Conservation (phyloP, 495 filamentous ascomycete genomes). For the Penicillium bialowiezense region DNA sequence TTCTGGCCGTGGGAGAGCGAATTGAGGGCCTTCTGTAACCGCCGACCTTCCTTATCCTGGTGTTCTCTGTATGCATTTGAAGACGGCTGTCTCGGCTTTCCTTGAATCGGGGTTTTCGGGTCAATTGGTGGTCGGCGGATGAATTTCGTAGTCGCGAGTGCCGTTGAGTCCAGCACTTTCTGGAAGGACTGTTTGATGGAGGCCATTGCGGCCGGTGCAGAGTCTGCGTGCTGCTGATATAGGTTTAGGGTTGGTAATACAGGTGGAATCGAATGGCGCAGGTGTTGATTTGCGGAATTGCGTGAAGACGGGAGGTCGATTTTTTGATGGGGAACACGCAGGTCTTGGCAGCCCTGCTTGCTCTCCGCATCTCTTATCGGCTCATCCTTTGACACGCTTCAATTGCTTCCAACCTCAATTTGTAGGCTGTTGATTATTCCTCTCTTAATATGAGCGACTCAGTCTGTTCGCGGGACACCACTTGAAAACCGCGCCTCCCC, state of each 20-base stretch:
- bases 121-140: conserved; percentile 41
- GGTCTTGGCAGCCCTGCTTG: conserved; percentile 24
- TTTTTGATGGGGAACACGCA: conserved; percentile 28
- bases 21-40: conserved; percentile 47
- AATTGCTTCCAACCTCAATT: conserved; percentile 5
- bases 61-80: conserved; percentile 45
- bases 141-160: conserved; percentile 40
- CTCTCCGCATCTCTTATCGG: conserved; percentile 26
- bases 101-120: conserved; percentile 38
- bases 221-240: conserved; percentile 10
- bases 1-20: conserved; percentile 57
- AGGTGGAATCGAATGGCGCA: conserved; percentile 14
- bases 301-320: conserved; percentile 25
- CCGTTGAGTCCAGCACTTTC: conserved; percentile 47
- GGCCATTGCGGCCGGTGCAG: conserved; percentile 41
- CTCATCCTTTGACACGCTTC: conserved; percentile 5
- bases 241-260: background rate
- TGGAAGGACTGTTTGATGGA: conserved; percentile 33
- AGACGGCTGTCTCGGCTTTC: conserved; percentile 29
- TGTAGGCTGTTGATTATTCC: background rate
- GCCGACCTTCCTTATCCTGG: conserved; percentile 34
- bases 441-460: conserved; percentile 3
- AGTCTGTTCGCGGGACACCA: background rate
- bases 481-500: conserved; percentile 2
- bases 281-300: conserved; percentile 16